Percentiles rank a stretch among this genome's conserved stretches.
phyloP scores from a whole-genome alignment of 768 basidiomycete species.

The Clavaria fumosa region DNA sequence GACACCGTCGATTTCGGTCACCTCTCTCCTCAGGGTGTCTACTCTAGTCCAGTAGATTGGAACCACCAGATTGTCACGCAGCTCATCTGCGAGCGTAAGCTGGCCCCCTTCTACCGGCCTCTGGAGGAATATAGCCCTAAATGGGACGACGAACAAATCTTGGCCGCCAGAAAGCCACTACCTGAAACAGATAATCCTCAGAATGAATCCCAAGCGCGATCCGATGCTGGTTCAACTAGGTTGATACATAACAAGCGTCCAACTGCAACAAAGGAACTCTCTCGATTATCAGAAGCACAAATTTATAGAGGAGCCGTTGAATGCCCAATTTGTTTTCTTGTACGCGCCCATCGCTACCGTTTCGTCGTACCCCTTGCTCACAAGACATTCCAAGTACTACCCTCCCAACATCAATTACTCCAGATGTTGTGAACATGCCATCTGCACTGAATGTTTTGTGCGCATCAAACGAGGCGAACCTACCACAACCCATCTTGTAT shows the following conservation, averaged over 20 bases:
- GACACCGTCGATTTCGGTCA: constrained; percentile 74
- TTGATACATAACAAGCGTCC: constrained; percentile 38
- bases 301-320: constrained; percentile 78
- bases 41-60: constrained; percentile 78
- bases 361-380: constrained; percentile 13
- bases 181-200: constrained; percentile 20
- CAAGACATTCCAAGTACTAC: constrained; percentile 60
- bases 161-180: constrained; percentile 60
- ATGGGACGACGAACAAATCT: constrained; percentile 82
- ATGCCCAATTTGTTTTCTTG: constrained; percentile 97
- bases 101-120: constrained; percentile 94
- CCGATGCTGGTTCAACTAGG: constrained; percentile 13
- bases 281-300: constrained; percentile 52
- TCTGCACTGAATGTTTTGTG: constrained; percentile 98
- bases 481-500: constrained; percentile 86
- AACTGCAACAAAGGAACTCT: constrained; percentile 44
- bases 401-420: constrained; percentile 95
- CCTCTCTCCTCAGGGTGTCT: constrained; percentile 73
- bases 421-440: constrained; percentile 94
- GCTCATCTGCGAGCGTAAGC: constrained; percentile 72
- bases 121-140: constrained; percentile 83
- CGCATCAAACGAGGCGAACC: constrained; percentile 97
- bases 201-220: constrained; percentile 21
- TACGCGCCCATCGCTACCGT: constrained; percentile 26
- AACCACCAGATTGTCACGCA: constrained; percentile 76